phyloP scores from a whole-genome alignment of 306 rosid species.

The Vigna trinervia region DNA sequence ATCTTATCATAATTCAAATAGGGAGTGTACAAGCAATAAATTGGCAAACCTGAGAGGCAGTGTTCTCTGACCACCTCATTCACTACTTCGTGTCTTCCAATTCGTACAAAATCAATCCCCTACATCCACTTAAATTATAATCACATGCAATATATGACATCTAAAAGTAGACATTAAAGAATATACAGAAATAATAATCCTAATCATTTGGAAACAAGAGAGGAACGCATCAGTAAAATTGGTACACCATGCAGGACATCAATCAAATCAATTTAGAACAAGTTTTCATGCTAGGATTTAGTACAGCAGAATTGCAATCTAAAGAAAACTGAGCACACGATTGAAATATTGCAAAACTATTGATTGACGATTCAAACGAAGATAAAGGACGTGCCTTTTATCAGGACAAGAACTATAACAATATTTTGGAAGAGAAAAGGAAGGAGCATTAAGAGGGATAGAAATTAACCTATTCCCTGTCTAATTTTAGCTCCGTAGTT shows the following conservation, averaged over 20 bases:
- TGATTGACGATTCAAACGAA: neutral
- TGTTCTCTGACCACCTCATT: conserved; percentile 79
- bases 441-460: neutral
- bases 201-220: conserved; percentile 23
- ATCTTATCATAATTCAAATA: conserved; percentile 27
- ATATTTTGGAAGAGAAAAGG: too few relatives aligned
- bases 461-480: neutral
- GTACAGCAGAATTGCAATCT: neutral
- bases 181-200: neutral
- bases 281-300: neutral
- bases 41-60: conserved; percentile 82
- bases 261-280: neutral
- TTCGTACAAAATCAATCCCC: conserved; percentile 86
- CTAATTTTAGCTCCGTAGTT: too few relatives aligned
- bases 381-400: neutral
- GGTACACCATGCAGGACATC: conserved; percentile 15
- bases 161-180: conserved; percentile 19
- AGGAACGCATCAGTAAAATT: conserved; percentile 19
- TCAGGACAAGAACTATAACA: neutral
- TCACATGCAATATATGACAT: conserved; percentile 10
- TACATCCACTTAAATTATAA: conserved; percentile 52
- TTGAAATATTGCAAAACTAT: neutral
- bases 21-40: conserved; percentile 21
- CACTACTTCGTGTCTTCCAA: conserved; percentile 85
- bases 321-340: neutral